Percentiles rank a stretch among this genome's conserved stretches.
Conservation (phyloP, 208 protist species). For the Trypanosoma congolense region DNA sequence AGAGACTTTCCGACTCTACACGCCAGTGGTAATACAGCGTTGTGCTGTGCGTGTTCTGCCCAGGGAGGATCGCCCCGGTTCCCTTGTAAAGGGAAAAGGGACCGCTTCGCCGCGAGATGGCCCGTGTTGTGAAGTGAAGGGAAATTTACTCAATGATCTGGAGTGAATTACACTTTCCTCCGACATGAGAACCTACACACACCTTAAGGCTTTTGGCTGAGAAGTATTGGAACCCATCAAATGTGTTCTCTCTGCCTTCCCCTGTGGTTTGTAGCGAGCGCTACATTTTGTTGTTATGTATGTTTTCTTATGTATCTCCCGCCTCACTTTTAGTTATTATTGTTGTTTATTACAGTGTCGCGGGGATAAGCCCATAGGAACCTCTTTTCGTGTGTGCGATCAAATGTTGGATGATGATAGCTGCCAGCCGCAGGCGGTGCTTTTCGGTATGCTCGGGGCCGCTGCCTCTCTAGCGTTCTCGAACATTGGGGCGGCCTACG, state of each 20-base stretch:
- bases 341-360: too few species aligned
- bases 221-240: too few species aligned
- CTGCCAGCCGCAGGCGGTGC: conserved; percentile 61
- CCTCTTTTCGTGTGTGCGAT: neutral
- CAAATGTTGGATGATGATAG: neutral
- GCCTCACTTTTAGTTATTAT: too few species aligned
- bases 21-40: conserved; percentile 27
- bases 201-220: too few species aligned
- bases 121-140: neutral
- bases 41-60: conserved; percentile 22
- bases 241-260: too few species aligned
- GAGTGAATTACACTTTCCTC: conserved; percentile 1
- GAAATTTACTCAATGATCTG: conserved; percentile 2
- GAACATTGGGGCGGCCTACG: conserved; percentile 97
- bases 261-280: too few species aligned
- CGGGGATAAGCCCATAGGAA: too few species aligned
- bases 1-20: conserved; percentile 28
- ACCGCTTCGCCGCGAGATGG: neutral
- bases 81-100: conserved; percentile 29
- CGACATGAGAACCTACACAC: neutral
- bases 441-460: conserved; percentile 95
- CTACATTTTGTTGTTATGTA: too few species aligned
- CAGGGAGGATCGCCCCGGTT: conserved; percentile 4
- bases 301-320: too few species aligned
- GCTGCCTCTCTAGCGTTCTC: conserved; percentile 80